Percentiles rank a stretch among this genome's conserved stretches.
Evolutionary conservation across 2,329 filamentous ascomycete species (phyloP).

Genomic region (Myotisia sp.): DNA sequence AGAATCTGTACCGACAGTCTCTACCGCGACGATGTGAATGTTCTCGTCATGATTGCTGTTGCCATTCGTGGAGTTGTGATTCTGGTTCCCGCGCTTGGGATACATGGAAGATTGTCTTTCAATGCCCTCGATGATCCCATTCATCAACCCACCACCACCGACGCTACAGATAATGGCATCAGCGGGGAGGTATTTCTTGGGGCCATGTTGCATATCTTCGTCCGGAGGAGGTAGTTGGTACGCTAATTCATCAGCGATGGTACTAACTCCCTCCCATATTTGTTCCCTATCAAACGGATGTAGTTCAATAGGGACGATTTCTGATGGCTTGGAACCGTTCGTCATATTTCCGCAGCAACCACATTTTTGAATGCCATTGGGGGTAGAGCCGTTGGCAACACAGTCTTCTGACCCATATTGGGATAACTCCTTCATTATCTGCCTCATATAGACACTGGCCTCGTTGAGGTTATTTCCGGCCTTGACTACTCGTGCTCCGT

Average conservation of each 20-base stretch:
- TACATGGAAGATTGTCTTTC: conserved; percentile 32
- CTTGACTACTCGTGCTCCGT: conserved; percentile 56
- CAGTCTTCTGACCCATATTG: conserved; percentile 13
- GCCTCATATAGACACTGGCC: conserved; percentile 45
- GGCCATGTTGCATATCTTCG: conserved; percentile 20
- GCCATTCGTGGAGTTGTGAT: conserved; percentile 11
- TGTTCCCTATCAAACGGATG: conserved; percentile 34
- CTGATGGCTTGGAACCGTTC: conserved; percentile 13
- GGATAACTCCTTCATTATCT: conserved; percentile 22
- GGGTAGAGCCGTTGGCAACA: neutral
- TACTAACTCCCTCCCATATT: conserved; percentile 34
- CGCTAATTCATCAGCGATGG: conserved; percentile 31
- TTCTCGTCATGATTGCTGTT: conserved; percentile 15
- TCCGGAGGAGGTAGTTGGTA: conserved; percentile 25
- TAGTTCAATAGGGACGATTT: conserved; percentile 28
- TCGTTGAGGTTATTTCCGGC: conserved; percentile 54
- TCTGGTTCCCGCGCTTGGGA: conserved; percentile 9
- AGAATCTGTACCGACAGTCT: conserved; percentile 61
- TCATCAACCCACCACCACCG: conserved; percentile 67
- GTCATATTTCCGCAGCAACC: neutral
- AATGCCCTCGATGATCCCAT: conserved; percentile 59
- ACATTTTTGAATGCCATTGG: neutral
- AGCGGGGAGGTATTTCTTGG: conserved; percentile 30
- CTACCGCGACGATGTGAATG: conserved; percentile 52
- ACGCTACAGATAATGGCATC: conserved; percentile 64